A percentile compares a stretch with the other conserved stretches of the same genome.
phyloP scores from a whole-genome alignment of 805 yeast species.

The Metschnikowia borealis region DNA sequence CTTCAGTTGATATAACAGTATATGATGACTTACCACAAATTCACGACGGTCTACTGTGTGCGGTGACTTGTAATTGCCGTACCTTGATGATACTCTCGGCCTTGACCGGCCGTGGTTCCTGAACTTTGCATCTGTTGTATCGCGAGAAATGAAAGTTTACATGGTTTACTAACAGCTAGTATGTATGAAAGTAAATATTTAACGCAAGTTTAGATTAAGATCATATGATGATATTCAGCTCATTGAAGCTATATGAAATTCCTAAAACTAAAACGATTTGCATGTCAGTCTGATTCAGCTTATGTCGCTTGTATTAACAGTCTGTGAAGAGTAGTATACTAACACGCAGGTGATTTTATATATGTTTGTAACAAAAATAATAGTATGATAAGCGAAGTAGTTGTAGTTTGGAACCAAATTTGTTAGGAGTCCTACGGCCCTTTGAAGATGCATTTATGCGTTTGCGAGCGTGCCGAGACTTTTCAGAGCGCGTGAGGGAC shows the following conservation, averaged over 20 bases:
- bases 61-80: conserved; percentile 41
- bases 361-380: neutral
- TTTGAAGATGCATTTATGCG: neutral
- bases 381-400: neutral
- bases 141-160: neutral
- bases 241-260: conserved; percentile 22
- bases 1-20: conserved; percentile 19
- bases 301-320: neutral
- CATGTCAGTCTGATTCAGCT: conserved; percentile 38
- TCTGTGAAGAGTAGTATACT: neutral
- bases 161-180: conserved; percentile 5
- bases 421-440: neutral
- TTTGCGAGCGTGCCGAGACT: neutral
- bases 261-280: conserved; percentile 32
- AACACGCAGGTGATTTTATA: neutral
- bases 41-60: conserved; percentile 54
- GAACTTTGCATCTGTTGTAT: conserved; percentile 17
- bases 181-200: neutral
- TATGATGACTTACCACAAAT: conserved; percentile 46
- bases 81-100: conserved; percentile 44
- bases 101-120: conserved; percentile 54
- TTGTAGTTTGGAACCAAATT: neutral
- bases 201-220: neutral
- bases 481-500: neutral
- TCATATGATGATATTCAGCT: conserved; percentile 13